Evolutionary conservation across 2,329 filamentous ascomycete genomes (phyloP).

Genomic region (Ascocoryne sarcoides): DNA sequence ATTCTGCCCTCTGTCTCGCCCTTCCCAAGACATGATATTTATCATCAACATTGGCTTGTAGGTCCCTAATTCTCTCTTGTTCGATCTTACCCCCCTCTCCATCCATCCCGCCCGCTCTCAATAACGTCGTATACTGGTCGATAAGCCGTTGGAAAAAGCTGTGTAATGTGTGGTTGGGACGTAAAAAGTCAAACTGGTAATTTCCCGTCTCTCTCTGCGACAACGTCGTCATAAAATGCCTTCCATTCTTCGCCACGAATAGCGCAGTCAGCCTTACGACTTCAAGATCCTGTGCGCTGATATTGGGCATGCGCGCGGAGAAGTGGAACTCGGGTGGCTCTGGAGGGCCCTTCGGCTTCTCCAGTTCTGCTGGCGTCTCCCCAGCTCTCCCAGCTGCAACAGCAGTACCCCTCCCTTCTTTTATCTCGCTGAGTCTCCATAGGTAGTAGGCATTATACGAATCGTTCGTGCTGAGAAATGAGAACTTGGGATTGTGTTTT

Average conservation of each 20-base stretch:
- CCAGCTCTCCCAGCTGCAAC: constrained; percentile 67
- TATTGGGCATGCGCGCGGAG: constrained; percentile 93
- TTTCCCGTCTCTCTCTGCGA: constrained; percentile 85
- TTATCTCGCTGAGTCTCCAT: constrained; percentile 85
- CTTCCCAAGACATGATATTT: constrained; percentile 72
- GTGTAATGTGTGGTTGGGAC: constrained; percentile 91
- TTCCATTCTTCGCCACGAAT: constrained; percentile 87
- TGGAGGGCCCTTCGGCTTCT: constrained; percentile 72
- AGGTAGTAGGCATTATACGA: constrained; percentile 81
- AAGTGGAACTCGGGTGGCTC: constrained; percentile 85
- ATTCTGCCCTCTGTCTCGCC: constrained; percentile 80
- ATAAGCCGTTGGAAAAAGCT: constrained; percentile 90
- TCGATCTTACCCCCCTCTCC: constrained; percentile 56
- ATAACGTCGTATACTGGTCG: constrained; percentile 81
- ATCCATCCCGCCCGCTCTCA: constrained; percentile 59
- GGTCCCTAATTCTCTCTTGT: constrained; percentile 60
- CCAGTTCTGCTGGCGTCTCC: constrained; percentile 47
- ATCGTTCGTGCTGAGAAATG: constrained; percentile 72
- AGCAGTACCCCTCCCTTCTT: constrained; percentile 70
- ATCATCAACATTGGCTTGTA: constrained; percentile 68
- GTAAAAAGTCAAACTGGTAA: constrained; percentile 91
- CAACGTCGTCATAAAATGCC: constrained; percentile 82
- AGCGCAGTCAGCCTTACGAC: constrained; percentile 70
- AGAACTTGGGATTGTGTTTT: constrained; percentile 78
- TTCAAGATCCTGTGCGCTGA: constrained; percentile 86